Conservation (phyloP, 164 flowering plant species). For the Stephania yunnanensis region DNA sequence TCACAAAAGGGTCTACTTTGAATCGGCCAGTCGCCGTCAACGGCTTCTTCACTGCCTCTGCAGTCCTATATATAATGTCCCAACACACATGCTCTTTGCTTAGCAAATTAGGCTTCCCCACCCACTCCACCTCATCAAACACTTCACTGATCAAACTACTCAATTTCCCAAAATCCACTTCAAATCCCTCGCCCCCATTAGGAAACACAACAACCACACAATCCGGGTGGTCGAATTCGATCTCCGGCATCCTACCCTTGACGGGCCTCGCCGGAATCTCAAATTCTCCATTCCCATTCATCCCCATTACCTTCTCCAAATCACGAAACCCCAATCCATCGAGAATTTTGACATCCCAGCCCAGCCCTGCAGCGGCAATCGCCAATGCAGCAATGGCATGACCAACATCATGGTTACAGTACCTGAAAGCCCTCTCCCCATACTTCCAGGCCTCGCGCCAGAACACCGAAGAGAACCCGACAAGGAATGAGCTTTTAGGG, state of each 20-base stretch:
- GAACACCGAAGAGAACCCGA: slow-evolving; percentile 78
- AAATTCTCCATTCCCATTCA: slow-evolving; percentile 27
- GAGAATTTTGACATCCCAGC: slow-evolving; percentile 82
- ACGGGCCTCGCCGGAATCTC: slow-evolving; percentile 44
- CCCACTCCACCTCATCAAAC: slow-evolving; percentile 49
- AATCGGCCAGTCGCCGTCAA: slow-evolving; percentile 22
- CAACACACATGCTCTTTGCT: slow-evolving; percentile 86
- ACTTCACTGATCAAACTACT: slow-evolving; percentile 40
- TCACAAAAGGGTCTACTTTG: slow-evolving; percentile 31
- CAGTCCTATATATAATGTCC: slow-evolving; percentile 79
- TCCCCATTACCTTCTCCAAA: slow-evolving; percentile 68
- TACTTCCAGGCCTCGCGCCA: slow-evolving; percentile 99
- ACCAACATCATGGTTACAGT: slow-evolving; percentile 90
- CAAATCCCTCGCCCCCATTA: slow-evolving; percentile 28
- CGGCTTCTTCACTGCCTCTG: slow-evolving; percentile 77
- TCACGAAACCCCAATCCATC: slow-evolving; percentile 72
- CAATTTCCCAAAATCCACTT: slow-evolving; percentile 45
- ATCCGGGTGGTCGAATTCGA: slow-evolving; percentile 91
- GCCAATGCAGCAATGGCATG: slow-evolving; percentile 82
- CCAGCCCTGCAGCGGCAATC: slow-evolving; percentile 71
- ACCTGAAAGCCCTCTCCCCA: slow-evolving; percentile 82
- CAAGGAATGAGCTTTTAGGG: slow-evolving; percentile 48
- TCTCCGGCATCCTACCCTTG: slow-evolving; percentile 57
- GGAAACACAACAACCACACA: slow-evolving; percentile 74
- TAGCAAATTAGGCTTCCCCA: slow-evolving; percentile 67